Evolutionary conservation across 2,329 filamentous ascomycete species (phyloP), one percentile per base, ranked within the genome.

Genomic region (Calonectria honghensis): DNA sequence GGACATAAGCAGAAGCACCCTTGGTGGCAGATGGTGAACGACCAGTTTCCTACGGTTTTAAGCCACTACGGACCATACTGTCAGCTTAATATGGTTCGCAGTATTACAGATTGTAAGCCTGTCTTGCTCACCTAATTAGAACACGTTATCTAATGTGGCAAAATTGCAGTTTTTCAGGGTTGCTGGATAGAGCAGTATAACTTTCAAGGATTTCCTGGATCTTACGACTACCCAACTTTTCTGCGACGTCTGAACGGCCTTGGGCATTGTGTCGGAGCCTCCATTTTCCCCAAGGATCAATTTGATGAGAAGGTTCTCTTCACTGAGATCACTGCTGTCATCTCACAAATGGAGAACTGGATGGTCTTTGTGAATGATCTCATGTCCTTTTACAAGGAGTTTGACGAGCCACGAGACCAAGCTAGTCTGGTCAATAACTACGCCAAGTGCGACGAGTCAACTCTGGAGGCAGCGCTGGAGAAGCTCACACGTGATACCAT

Each of bases 371-470:
- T 61, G 1, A 61, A 61, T 11, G 57, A 61, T 20, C 57, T 61
- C 13, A 39, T 61, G 57, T 61, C 57, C n/a, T 61, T 61, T 39
- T 61, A 61, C 57, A 61, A 61, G 24, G 57, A 61, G 7, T 61
- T 61, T 41, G 57, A 61, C n/a, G 57, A 61, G n/a, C 57, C 57
- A 2, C 57, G 57, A 61, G 57, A 61, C n/a, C 57, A 61, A 6
- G 57, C 57, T 1, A 61, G 57, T 29, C 11, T 61, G 35, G 57
- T 61, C 35, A 61, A 61, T 3, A 61, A 61, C 57, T 61, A 61
- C 16, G 35, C 57, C 3, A 14, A 18, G 14, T 61, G 57, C 57
- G 57, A 61, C 11, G 35, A 61, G 35, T 10, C 35, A 10, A 61
- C 57, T 0, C 18, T 61, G 2, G 57, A 61, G 35, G 57, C 2